Base-by-base conservation (phyloP, 2,329 filamentous ascomycete genomes). In the Alternaria arbusti region DNA sequence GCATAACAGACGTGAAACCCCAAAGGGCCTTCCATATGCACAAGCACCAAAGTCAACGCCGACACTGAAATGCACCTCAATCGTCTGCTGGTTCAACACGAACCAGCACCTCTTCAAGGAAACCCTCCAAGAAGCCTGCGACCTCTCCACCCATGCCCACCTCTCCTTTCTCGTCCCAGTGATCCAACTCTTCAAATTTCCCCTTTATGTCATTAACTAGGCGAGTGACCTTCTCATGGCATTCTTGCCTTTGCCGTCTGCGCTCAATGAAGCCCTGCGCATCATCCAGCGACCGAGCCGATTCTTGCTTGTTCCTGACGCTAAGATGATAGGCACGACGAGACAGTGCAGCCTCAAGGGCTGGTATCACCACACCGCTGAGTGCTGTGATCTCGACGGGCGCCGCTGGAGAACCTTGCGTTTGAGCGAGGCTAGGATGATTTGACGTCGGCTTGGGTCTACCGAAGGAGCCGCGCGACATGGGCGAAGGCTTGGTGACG, bases 91-190 rank as follows among this genome's bases (percentile, higher is more conserved):
- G 92, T 82, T 98, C 95, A 13, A 98, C 93, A 59, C 96, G 84
- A 36, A 97, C 94, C 22, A 99, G 83, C 23, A 99, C 91, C 83
- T 99, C 96, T 79, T 99, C 96, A 32, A 99, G 83, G 66, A 98
- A 88, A 0, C 94, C 95, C 79, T 99, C 96, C 8, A 98, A 81
- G 71, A 98, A 96, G 1, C 92, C 93, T 47, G 90, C 89, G 2
- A 97, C 94, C 25, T 95, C 94, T 47, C 93, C 90, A 0, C 94
- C 95, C 95, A 98, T 97, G 1, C 94, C 93, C 11, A 98, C 93
- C 6, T 94, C 93, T 70, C 93, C 91, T 46, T 90, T 88, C 78
- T 91, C 91, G 80, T 99, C 96, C 80, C 90, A 92, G 67, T 91
- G 87, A 79, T 99, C 95, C 74, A 99, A 93, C 78, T 97, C 94